phyloP scores from a whole-genome alignment of 2,329 filamentous ascomycete species.

The Mariannaea sp. region DNA sequence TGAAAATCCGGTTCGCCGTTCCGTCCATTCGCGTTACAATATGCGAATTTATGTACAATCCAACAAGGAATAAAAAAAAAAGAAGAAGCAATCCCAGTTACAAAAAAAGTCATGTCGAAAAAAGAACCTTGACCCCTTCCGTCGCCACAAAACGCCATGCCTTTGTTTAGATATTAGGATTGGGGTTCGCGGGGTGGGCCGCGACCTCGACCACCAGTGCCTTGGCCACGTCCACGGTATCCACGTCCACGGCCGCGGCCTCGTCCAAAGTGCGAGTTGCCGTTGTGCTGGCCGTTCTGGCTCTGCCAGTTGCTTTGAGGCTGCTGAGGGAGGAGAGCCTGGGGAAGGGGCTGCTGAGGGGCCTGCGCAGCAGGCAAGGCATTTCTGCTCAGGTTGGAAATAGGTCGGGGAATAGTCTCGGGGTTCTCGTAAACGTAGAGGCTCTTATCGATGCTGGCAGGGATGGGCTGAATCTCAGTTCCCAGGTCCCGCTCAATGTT shows the following conservation, averaged over 20 bases:
- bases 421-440: constrained; percentile 98
- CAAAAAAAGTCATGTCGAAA: constrained; percentile 41
- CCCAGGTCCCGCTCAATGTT: constrained; percentile 97
- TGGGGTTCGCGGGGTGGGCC: constrained; percentile 44
- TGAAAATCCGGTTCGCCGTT: constrained; percentile 42
- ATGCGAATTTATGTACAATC: constrained; percentile 52
- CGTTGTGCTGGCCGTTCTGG: constrained; percentile 46
- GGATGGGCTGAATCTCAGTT: constrained; percentile 97
- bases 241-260: constrained; percentile 46
- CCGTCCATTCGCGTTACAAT: constrained; percentile 45
- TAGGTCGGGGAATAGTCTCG: constrained; percentile 88
- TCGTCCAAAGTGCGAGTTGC: constrained; percentile 43
- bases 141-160: constrained; percentile 36
- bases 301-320: constrained; percentile 50
- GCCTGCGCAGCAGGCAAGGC: constrained; percentile 38
- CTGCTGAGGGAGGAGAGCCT: constrained; percentile 41
- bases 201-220: constrained; percentile 43
- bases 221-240: constrained; percentile 46
- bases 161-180: constrained; percentile 40
- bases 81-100: constrained; percentile 37
- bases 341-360: constrained; percentile 38
- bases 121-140: constrained; percentile 28
- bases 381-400: constrained; percentile 53
- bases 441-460: constrained; percentile 91
- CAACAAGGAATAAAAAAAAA: constrained; percentile 41